Evolutionary conservation across 257 asterid species (phyloP), one percentile per base, ranked within the genome.

Genomic region (Solanum commersonii): DNA sequence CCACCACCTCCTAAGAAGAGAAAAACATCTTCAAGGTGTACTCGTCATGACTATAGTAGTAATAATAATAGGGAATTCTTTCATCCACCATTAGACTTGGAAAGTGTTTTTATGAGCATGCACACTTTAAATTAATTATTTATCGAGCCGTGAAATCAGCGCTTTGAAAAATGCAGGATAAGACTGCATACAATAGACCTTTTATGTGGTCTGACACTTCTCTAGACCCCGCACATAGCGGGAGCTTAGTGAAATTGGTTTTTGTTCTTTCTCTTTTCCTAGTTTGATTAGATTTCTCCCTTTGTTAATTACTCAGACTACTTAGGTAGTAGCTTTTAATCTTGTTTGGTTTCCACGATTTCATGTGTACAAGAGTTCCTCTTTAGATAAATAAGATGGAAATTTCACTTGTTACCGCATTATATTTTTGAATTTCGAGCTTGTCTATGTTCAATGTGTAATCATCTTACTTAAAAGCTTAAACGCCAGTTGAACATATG

Each of bases 1-100:
- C 95, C 95, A 8, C 93, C 93, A 0, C 89, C 95, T 76, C 93
- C 94, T 1, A 91, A 89, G 88, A 92, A 92, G 90, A 88, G 91
- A 84, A 92, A 90, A 74, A 20, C 92, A 11, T 82, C 93, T 59
- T 86, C 93, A 86, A 91, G 84, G 85, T 87, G 87, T 37, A 65
- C 16, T 65, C 52, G 22, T 46, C 46, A 34, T 68, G 89, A 88
- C 33, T 73, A 34, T 29, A 83, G 33, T 29, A 83, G 38, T 83
- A 90, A 87, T 60, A 44, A 77, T 77, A 88, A 12, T 78, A 87
- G 86, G 33, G 91, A 89, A 52, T 90, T 89, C 86, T 88, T 92
- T 42, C 87, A 77, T 44, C 94, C 93, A 18, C 94, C 93, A 16
- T 33, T 29, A 8, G 93, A 90, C 46, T 73, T 89, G 72, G 94